Percentiles rank a stretch among this genome's conserved stretches.
phyloP scores from a whole-genome alignment of 805 yeast genomes.

The Yarrowia porcina region DNA sequence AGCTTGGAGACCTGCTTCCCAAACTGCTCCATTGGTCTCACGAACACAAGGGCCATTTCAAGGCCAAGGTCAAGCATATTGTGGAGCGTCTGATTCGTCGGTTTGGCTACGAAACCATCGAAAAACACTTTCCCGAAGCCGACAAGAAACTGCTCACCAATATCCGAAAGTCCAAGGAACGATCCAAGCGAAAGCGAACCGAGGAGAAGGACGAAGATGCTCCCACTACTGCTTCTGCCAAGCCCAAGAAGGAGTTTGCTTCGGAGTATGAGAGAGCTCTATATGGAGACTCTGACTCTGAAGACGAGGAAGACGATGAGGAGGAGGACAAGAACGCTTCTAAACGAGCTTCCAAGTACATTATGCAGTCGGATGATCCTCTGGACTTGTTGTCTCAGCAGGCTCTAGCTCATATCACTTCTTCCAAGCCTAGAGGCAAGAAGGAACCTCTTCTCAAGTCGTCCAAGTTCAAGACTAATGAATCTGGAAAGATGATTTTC shows the following conservation, averaged over 20 bases:
- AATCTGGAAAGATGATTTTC: constrained; percentile 68
- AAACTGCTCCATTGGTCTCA: constrained; percentile 89
- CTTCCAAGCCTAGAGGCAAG: constrained; percentile 71
- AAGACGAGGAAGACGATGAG: constrained; percentile 52
- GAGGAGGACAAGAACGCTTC: constrained; percentile 34
- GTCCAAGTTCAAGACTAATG: constrained; percentile 45
- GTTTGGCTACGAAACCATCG: constrained; percentile 85
- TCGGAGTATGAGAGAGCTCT: constrained; percentile 93
- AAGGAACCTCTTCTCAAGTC: constrained; percentile 29
- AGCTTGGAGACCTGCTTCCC: constrained; percentile 61
- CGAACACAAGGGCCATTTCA: constrained; percentile 94
- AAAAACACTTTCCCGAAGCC: constrained; percentile 81
- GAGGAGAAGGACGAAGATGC: constrained; percentile 42
- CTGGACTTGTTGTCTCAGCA: constrained; percentile 83
- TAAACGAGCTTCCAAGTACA: constrained; percentile 45
- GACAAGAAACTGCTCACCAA: constrained; percentile 79
- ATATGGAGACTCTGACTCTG: constrained; percentile 68
- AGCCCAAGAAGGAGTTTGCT: constrained; percentile 45
- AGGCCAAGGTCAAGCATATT: constrained; percentile 86
- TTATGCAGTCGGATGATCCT: constrained; percentile 76
- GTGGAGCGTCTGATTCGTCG: constrained; percentile 86
- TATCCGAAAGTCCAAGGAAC: constrained; percentile 79
- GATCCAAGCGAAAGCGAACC: constrained; percentile 70
- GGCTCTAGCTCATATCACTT: constrained; percentile 82
- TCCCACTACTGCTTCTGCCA: constrained; percentile 39